Percentiles rank a stretch among this genome's conserved stretches.
Conservation (phyloP, 2,329 filamentous ascomycete genomes). For the Lomentospora prolificans region DNA sequence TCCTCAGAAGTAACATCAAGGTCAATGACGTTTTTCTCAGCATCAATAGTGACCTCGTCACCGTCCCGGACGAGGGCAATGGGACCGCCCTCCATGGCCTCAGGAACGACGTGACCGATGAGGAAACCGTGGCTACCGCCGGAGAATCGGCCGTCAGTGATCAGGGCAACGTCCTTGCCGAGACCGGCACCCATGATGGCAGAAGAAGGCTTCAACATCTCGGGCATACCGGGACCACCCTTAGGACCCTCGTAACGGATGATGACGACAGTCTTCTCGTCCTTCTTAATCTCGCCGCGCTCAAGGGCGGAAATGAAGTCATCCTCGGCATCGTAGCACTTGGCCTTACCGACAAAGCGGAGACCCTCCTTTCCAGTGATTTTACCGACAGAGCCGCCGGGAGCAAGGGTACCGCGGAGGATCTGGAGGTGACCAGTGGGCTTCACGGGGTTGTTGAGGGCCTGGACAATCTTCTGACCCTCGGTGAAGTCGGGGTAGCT, state of each 20-base stretch:
- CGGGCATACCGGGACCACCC: constrained; percentile 88
- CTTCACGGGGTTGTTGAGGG: constrained; percentile 77
- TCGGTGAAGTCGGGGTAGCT: constrained; percentile 63
- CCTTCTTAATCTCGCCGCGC: constrained; percentile 67
- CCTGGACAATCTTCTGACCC: constrained; percentile 74
- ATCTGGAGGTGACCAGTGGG: constrained; percentile 81
- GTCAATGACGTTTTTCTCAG: constrained; percentile 61
- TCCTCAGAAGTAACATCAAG: constrained; percentile 58
- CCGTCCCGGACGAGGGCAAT: constrained; percentile 77
- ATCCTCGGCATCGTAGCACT: constrained; percentile 76
- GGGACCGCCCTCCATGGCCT: constrained; percentile 76
- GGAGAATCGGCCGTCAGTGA: constrained; percentile 68
- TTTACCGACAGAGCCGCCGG: constrained; percentile 80
- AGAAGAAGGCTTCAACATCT: constrained; percentile 87
- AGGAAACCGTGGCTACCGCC: constrained; percentile 80
- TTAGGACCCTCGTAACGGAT: constrained; percentile 92
- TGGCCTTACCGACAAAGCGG: constrained; percentile 68
- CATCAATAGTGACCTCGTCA: constrained; percentile 73
- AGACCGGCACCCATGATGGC: constrained; percentile 88
- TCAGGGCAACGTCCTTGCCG: constrained; percentile 62
- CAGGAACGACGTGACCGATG: constrained; percentile 79
- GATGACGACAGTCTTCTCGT: constrained; percentile 80
- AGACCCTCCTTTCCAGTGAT: constrained; percentile 94
- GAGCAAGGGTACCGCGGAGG: constrained; percentile 73
- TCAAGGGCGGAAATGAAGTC: constrained; percentile 71